Evolutionary conservation across 805 yeast species (phyloP).

Genomic region (Wickerhamomyces ciferrii): DNA sequence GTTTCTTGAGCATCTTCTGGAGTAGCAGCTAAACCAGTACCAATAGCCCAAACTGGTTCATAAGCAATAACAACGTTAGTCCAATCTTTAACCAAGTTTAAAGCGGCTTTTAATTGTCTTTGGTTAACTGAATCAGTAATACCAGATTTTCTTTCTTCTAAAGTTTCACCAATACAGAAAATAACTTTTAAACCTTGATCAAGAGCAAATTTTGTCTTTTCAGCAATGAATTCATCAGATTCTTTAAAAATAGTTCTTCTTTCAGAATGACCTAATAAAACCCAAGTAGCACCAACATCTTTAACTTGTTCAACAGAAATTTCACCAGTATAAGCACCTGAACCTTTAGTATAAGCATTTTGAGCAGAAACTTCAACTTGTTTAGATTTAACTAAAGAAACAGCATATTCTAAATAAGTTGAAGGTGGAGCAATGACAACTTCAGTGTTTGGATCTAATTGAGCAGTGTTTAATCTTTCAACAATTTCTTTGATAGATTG

Average conservation of each 20-base stretch:
- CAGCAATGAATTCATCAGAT: constrained; percentile 85
- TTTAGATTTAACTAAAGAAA: constrained; percentile 57
- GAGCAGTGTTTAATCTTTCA: constrained; percentile 74
- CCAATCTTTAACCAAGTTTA: constrained; percentile 84
- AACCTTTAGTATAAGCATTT: constrained; percentile 79
- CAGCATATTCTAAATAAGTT: constrained; percentile 80
- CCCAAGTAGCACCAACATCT: constrained; percentile 93
- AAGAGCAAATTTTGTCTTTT: constrained; percentile 90
- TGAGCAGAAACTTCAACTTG: constrained; percentile 86
- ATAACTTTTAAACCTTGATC: constrained; percentile 88
- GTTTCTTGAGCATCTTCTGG: constrained; percentile 97
- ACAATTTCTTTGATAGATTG: constrained; percentile 79
- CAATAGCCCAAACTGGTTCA: constrained; percentile 99
- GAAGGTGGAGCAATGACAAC: constrained; percentile 97
- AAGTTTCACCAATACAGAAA: constrained; percentile 96
- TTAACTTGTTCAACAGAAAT: constrained; percentile 81
- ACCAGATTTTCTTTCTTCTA: constrained; percentile 90
- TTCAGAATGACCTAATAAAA: constrained; percentile 96
- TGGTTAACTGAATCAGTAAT: constrained; percentile 81
- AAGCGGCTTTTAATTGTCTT: constrained; percentile 86
- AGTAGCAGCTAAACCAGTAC: constrained; percentile 98
- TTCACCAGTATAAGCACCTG: constrained; percentile 99
- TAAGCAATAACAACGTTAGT: constrained; percentile 88
- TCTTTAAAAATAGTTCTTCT: constrained; percentile 94
- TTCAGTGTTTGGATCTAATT: constrained; percentile 73